Percentiles rank a stretch among this genome's conserved stretches.
Evolutionary conservation across 768 basidiomycete genomes (phyloP).

Genomic region (Plicaturopsis crispa): DNA sequence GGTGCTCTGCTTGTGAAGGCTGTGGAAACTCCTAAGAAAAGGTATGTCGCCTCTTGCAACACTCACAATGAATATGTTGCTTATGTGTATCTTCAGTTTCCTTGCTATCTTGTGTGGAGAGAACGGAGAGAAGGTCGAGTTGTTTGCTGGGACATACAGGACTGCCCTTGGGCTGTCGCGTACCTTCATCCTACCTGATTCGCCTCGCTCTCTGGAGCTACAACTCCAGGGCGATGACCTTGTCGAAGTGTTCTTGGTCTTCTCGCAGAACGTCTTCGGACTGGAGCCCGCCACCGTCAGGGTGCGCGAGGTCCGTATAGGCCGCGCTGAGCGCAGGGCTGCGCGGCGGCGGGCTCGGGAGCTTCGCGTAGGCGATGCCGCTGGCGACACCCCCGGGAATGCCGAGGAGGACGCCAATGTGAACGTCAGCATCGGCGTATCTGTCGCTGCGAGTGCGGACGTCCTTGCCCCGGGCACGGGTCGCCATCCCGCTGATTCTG

Average conservation of each 20-base stretch:
- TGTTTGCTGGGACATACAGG: constrained; percentile 86
- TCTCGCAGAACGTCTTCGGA: constrained; percentile 88
- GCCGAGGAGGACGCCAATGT: constrained; percentile 51
- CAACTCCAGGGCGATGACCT: constrained; percentile 90
- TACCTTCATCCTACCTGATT: constrained; percentile 89
- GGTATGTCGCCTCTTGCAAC: constrained; percentile 33
- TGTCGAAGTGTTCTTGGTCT: constrained; percentile 87
- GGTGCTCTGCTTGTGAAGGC: constrained; percentile 78
- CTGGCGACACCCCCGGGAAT: constrained; percentile 33
- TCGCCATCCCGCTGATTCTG: constrained; percentile 31
- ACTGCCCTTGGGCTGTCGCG: constrained; percentile 88
- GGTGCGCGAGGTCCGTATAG: constrained; percentile 90
- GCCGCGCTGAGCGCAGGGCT: constrained; percentile 79
- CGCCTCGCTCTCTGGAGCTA: constrained; percentile 79
- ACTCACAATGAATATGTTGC: not conserved
- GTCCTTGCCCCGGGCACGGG: constrained; percentile 22
- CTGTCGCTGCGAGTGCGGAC: constrained; percentile 37
- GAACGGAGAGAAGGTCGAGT: constrained; percentile 86
- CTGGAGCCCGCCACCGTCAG: constrained; percentile 89
- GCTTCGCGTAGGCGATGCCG: constrained; percentile 44
- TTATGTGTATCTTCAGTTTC: constrained; percentile 46
- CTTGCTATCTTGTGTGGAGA: constrained; percentile 91
- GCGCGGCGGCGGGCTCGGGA: constrained; percentile 76
- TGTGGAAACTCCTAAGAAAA: constrained; percentile 86
- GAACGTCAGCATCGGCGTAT: constrained; percentile 56